Evolutionary conservation across 176 grass and related monocot species (phyloP).

Genomic region (Ensete ventricosum): DNA sequence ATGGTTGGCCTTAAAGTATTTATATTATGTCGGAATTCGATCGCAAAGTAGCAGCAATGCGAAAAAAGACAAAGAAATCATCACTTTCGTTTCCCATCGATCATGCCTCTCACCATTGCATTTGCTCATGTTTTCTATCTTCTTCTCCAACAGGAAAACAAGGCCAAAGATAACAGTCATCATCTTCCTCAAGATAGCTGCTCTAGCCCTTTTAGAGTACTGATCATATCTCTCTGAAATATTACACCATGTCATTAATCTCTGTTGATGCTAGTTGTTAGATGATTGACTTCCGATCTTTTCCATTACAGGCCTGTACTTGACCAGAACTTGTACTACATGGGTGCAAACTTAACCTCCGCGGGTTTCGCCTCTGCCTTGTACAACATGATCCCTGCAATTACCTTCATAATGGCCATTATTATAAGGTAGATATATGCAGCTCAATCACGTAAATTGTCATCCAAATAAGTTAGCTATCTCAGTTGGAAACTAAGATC

Average conservation of each 20-base stretch:
- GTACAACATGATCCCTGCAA: conserved; percentile 13
- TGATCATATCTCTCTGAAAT: background rate
- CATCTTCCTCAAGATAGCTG: conserved; percentile 9
- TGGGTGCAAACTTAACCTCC: conserved; percentile 9
- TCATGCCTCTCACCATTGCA: background rate
- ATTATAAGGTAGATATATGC: background rate
- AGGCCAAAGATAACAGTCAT: conserved; percentile 5
- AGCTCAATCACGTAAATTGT: background rate
- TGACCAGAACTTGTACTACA: conserved; percentile 20
- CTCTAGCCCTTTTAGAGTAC: conserved; percentile 11
- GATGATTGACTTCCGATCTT: background rate
- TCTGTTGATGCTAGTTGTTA: background rate
- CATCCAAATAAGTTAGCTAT: background rate
- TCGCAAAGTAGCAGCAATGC: too few species aligned
- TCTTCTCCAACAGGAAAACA: conserved; percentile 4
- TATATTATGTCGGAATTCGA: too few species aligned
- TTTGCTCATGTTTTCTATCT: background rate
- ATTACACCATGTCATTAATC: background rate
- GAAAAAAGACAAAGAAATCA: background rate
- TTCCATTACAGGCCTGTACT: conserved; percentile 6
- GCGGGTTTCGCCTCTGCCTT: conserved; percentile 16
- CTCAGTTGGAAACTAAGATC: background rate
- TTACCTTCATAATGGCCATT: conserved; percentile 14
- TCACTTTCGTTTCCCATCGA: background rate
- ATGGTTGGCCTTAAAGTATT: too few species aligned